A percentile compares a stretch with the other conserved stretches of the same genome.
Evolutionary conservation across 2,329 filamentous ascomycete genomes (phyloP).

Genomic region (Fonsecaea pedrosoi): DNA sequence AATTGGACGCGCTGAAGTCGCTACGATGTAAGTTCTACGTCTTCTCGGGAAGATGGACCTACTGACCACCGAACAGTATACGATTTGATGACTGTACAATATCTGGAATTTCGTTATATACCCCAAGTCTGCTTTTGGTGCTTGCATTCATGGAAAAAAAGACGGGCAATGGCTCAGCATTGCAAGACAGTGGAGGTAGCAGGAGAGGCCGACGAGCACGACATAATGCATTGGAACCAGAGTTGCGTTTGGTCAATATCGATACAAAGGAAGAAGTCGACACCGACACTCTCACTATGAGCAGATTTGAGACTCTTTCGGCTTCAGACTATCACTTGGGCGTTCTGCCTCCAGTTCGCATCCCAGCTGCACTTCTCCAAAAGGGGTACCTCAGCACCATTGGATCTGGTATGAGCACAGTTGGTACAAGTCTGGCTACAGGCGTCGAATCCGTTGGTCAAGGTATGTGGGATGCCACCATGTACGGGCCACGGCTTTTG

Average conservation of each 20-base stretch:
- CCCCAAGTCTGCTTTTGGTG: constrained; percentile 85
- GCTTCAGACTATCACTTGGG: constrained; percentile 91
- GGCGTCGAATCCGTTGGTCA: constrained; percentile 60
- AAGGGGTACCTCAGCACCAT: constrained; percentile 78
- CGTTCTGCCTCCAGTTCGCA: constrained; percentile 77
- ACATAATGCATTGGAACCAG: constrained; percentile 81
- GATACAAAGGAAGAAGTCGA: constrained; percentile 82
- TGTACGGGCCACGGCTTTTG: constrained; percentile 78
- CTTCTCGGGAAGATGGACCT: constrained; percentile 29
- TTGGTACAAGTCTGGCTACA: constrained; percentile 47
- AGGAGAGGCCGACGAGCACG: constrained; percentile 59
- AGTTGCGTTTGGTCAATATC: constrained; percentile 89
- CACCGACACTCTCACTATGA: constrained; percentile 83
- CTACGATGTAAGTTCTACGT: constrained; percentile 77
- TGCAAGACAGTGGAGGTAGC: constrained; percentile 51
- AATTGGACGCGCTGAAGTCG: constrained; percentile 83
- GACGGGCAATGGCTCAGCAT: constrained; percentile 71
- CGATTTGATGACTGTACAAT: constrained; percentile 92
- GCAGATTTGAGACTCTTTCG: constrained; percentile 82
- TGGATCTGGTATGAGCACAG: constrained; percentile 53
- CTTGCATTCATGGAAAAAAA: constrained; percentile 85
- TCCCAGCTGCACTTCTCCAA: constrained; percentile 68
- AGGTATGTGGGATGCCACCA: constrained; percentile 88
- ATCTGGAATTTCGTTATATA: constrained; percentile 96
- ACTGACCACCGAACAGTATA: constrained; percentile 63